Conservation (phyloP, 2,329 filamentous ascomycete species). For the Stachybotrys elegans region DNA sequence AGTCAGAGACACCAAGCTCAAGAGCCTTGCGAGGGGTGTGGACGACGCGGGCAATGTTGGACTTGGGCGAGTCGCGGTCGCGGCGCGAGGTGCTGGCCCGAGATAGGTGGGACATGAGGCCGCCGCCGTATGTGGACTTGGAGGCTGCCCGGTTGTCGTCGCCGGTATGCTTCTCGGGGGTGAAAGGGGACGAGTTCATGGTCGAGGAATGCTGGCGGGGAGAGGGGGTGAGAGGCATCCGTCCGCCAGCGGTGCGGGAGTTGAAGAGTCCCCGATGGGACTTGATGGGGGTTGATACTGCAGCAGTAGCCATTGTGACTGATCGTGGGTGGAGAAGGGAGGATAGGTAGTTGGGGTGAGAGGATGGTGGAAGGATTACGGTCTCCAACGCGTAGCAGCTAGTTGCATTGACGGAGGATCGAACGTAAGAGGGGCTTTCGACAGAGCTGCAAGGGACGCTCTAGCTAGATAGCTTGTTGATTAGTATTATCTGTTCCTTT, state of each 20-base stretch:
- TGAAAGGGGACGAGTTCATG: constrained; percentile 68
- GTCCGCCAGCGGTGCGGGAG: constrained; percentile 86
- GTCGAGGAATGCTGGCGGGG: constrained; percentile 62
- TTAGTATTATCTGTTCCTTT: constrained; percentile 39
- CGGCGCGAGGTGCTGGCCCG: constrained; percentile 61
- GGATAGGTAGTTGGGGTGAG: constrained; percentile 15
- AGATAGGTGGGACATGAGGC: constrained; percentile 73
- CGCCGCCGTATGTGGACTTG: constrained; percentile 76
- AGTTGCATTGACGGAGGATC: constrained; percentile 37
- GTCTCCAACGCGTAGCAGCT: constrained; percentile 42
- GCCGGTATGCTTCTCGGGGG: constrained; percentile 57
- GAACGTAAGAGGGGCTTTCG: constrained; percentile 36
- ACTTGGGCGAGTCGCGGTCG: constrained; percentile 88
- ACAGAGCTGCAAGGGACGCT: constrained; percentile 55
- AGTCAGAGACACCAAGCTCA: constrained; percentile 89
- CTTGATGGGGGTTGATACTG: constrained; percentile 88
- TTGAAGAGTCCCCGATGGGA: constrained; percentile 92
- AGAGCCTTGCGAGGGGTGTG: constrained; percentile 76
- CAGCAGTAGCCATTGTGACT: constrained; percentile 70
- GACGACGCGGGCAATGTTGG: constrained; percentile 76
- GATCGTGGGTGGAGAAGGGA: constrained; percentile 10
- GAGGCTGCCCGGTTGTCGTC: constrained; percentile 48
- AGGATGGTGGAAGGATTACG: too few relatives aligned
- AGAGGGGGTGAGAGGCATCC: constrained; percentile 91
- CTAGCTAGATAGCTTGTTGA: constrained; percentile 43